Conservation (phyloP, 2,329 filamentous ascomycete genomes). For the Dothideomycetes sp. region DNA sequence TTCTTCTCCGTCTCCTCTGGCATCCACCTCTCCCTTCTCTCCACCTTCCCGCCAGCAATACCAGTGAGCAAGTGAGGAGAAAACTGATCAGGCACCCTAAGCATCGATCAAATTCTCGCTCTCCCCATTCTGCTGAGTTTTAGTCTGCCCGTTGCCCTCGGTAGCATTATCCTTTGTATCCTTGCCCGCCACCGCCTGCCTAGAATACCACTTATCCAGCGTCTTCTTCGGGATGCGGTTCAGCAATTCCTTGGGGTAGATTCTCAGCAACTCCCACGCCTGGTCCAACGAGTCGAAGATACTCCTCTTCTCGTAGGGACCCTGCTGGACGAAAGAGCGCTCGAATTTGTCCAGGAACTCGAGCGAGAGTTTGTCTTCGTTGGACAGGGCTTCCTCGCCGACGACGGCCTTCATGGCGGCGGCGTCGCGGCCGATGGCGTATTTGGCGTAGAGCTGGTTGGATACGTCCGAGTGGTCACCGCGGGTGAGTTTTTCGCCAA, state of each 20-base stretch:
- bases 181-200: slow-evolving; percentile 31
- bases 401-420: slow-evolving; percentile 99
- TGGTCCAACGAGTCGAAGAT: slow-evolving; percentile 93
- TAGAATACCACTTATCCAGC: slow-evolving; percentile 40
- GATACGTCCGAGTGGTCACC: slow-evolving; percentile 97
- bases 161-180: slow-evolving; percentile 31
- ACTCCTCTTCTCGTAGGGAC: slow-evolving; percentile 78
- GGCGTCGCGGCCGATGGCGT: slow-evolving; percentile 96
- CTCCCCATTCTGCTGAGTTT: slow-evolving; percentile 21
- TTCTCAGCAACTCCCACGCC: slow-evolving; percentile 90
- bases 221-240: slow-evolving; percentile 60
- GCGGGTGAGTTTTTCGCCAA: slow-evolving; percentile 91
- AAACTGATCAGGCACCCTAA: slow-evolving; percentile 8
- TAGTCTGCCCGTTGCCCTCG: slow-evolving; percentile 13
- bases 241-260: slow-evolving; percentile 95
- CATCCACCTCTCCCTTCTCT: no score
- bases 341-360: slow-evolving; percentile 99
- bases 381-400: slow-evolving; percentile 89
- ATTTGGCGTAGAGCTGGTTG: slow-evolving; percentile 99
- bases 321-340: slow-evolving; percentile 85
- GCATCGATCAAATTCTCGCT: slow-evolving; percentile 13
- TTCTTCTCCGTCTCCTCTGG: no score
- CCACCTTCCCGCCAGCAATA: no score
- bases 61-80: no score
- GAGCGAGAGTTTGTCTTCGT: slow-evolving; percentile 93